Percentiles rank a stretch among this genome's conserved stretches.
Evolutionary conservation across 2,329 filamentous ascomycete species (phyloP).

Genomic region (Orbilia oligospora): DNA sequence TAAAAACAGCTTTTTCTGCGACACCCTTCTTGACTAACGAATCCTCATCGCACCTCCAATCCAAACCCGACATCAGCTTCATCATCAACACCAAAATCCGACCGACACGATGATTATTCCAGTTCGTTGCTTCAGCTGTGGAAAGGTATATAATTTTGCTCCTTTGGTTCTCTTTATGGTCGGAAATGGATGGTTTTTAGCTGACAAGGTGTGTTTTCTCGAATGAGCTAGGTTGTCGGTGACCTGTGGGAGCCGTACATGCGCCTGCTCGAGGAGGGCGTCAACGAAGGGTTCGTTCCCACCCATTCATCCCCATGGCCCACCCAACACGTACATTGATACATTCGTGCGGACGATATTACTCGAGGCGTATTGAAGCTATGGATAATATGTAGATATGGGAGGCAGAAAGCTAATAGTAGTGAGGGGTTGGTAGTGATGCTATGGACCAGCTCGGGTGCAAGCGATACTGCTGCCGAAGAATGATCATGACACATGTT

Average conservation of each 20-base stretch:
- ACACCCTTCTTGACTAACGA: neutral
- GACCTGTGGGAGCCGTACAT: slow-evolving; percentile 96
- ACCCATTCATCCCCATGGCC: neutral
- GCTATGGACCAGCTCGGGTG: slow-evolving; percentile 95
- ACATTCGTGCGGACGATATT: neutral
- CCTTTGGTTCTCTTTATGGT: slow-evolving; percentile 15
- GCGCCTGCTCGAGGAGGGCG: slow-evolving; percentile 83
- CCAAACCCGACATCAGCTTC: neutral
- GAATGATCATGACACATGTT: slow-evolving; percentile 99
- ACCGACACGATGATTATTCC: slow-evolving; percentile 87
- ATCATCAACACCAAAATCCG: slow-evolving; percentile 5
- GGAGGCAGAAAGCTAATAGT: slow-evolving; percentile 14
- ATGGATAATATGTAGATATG: neutral
- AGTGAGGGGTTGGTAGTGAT: slow-evolving; percentile 73
- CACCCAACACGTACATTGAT: neutral
- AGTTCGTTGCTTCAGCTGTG: slow-evolving; percentile 98
- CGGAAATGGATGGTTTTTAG: neutral
- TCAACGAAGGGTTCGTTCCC: slow-evolving; percentile 78
- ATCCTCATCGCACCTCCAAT: slow-evolving; percentile 7
- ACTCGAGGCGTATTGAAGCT: neutral
- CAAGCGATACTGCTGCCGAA: slow-evolving; percentile 96
- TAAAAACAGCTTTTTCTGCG: slow-evolving; percentile 26
- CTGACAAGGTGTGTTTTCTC: slow-evolving; percentile 34
- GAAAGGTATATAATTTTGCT: slow-evolving; percentile 79
- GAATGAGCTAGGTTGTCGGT: slow-evolving; percentile 81